Conservation (phyloP, 169 alveolate genomes). For the Perkinsus olseni region DNA sequence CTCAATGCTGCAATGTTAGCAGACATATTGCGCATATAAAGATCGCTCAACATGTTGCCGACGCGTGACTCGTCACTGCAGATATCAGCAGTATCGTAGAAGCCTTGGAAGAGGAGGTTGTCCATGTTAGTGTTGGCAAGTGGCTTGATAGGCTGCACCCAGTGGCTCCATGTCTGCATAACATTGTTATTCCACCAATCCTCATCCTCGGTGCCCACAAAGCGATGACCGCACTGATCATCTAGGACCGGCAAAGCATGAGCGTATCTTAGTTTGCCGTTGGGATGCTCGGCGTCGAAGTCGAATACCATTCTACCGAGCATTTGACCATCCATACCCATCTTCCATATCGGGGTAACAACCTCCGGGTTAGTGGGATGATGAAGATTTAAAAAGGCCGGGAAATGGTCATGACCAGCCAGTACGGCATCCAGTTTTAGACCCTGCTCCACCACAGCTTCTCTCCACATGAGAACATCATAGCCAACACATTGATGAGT, state of each 20-base stretch:
- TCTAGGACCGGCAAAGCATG: background rate
- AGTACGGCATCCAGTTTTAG: background rate
- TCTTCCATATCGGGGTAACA: background rate
- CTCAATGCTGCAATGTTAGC: background rate
- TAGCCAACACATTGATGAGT: background rate
- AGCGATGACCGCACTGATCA: background rate
- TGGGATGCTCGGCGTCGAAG: background rate
- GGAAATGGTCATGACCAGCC: background rate
- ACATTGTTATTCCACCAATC: background rate
- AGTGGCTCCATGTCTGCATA: background rate
- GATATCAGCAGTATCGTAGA: background rate
- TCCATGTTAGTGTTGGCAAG: background rate
- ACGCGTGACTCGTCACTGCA: background rate
- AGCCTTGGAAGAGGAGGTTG: background rate
- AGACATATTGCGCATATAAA: background rate
- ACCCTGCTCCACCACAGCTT: background rate
- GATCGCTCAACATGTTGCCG: background rate
- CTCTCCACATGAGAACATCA: background rate
- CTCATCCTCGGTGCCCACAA: background rate
- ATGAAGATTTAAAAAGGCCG: background rate
- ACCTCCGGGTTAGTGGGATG: background rate
- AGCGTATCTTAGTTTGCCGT: background rate
- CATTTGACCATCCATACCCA: background rate
- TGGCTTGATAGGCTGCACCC: background rate
- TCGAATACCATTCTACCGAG: background rate